Percentiles rank a stretch among this genome's conserved stretches.
Conservation (phyloP, 1,284 basidiomycete species). For the Ustilago tritici region DNA sequence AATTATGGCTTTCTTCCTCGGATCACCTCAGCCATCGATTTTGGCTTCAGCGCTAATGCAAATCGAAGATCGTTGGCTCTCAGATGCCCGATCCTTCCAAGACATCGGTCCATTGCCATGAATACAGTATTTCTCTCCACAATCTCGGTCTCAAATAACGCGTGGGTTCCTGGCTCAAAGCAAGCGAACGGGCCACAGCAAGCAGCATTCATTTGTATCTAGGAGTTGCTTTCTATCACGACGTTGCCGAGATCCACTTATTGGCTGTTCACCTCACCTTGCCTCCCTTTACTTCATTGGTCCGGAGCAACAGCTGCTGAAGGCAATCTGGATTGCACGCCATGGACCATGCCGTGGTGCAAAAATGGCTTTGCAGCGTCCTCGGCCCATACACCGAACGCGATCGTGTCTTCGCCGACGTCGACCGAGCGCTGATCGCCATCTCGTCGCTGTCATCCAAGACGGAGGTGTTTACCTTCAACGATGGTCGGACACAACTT, state of each 20-base stretch:
- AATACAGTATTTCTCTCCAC: not conserved
- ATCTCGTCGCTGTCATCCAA: slow-evolving; percentile 82
- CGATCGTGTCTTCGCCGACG: slow-evolving; percentile 76
- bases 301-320: not conserved
- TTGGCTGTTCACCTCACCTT: not conserved
- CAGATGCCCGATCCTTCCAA: slow-evolving; percentile 22
- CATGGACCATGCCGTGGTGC: slow-evolving; percentile 66
- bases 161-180: not conserved
- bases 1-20: slow-evolving; percentile 25
- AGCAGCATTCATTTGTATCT: not conserved
- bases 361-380: slow-evolving; percentile 63
- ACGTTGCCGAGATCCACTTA: not conserved
- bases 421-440: slow-evolving; percentile 76
- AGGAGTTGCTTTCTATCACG: not conserved
- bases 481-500: slow-evolving; percentile 91
- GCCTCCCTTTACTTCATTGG: not conserved
- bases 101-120: slow-evolving; percentile 10
- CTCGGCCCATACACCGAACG: slow-evolving; percentile 73
- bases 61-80: not conserved
- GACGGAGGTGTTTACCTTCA: slow-evolving; percentile 93
- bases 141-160: not conserved
- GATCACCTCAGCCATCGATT: slow-evolving; percentile 37
- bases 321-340: not conserved
- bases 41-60: not conserved
- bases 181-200: slow-evolving; percentile 31